A percentile compares a stretch with the other conserved stretches of the same genome.
Conservation (phyloP, 768 basidiomycete genomes). For the Lactifluus piperatus region DNA sequence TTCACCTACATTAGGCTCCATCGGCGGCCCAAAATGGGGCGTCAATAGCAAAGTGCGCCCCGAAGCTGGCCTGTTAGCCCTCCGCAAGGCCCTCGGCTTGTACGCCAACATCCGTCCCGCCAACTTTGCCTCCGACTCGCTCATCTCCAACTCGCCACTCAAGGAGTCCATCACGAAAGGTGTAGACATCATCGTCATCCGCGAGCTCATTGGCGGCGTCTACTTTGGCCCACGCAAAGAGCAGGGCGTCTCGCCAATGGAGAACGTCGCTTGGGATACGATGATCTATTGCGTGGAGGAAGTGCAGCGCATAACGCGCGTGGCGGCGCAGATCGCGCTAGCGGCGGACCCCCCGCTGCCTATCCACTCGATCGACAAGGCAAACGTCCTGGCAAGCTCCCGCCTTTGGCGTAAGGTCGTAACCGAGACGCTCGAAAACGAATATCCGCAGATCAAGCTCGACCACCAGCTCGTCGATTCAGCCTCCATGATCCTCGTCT, state of each 20-base stretch:
- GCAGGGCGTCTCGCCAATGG: constrained; percentile 55
- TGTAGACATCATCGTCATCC: constrained; percentile 86
- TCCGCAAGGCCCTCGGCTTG: constrained; percentile 89
- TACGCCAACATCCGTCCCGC: constrained; percentile 99
- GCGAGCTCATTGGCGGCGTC: constrained; percentile 92
- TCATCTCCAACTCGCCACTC: constrained; percentile 82
- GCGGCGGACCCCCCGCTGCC: constrained; percentile 74
- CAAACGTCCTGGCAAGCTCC: constrained; percentile 94
- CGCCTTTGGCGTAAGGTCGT: constrained; percentile 93
- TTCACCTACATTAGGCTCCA: constrained; percentile 81
- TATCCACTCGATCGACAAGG: constrained; percentile 95
- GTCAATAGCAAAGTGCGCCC: constrained; percentile 82
- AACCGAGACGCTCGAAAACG: constrained; percentile 69
- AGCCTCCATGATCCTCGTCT: constrained; percentile 91
- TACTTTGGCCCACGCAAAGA: constrained; percentile 96
- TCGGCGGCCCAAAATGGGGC: constrained; percentile 99
- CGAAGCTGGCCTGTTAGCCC: constrained; percentile 78
- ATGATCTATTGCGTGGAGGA: constrained; percentile 90
- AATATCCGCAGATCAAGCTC: constrained; percentile 81
- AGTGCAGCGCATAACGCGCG: constrained; percentile 89
- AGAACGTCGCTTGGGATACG: constrained; percentile 78
- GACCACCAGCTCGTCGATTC: constrained; percentile 94
- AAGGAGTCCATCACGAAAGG: constrained; percentile 75
- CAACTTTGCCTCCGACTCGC: constrained; percentile 86
- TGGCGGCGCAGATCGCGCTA: constrained; percentile 89